A percentile compares a stretch with the other conserved stretches of the same genome.
Conservation (phyloP, 768 basidiomycete species). For the Xanthoconium purpureum region DNA sequence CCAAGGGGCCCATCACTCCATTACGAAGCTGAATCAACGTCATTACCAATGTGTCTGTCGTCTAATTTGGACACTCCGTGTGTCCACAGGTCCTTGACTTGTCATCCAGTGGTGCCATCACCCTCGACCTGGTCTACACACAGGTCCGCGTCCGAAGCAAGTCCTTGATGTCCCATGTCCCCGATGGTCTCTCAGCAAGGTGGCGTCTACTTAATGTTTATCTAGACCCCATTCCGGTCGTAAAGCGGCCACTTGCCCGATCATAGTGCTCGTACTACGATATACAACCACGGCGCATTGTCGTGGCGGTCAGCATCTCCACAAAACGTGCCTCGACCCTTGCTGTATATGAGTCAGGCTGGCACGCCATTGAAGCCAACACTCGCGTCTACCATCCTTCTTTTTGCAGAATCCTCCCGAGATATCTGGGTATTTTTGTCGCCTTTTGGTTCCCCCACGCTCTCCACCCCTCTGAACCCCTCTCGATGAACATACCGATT, state of each 20-base stretch:
- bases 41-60: slow-evolving; percentile 9
- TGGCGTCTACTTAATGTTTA: slow-evolving; percentile 2
- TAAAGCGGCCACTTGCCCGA: slow-evolving; percentile 6
- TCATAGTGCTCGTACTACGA: slow-evolving; percentile 5
- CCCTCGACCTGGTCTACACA: neutral
- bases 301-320: slow-evolving; percentile 24
- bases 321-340: slow-evolving; percentile 23
- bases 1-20: slow-evolving; percentile 12
- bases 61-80: neutral
- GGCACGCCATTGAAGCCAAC: slow-evolving; percentile 3
- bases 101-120: neutral
- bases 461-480: neutral
- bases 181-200: neutral
- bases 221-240: slow-evolving; percentile 9
- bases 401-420: neutral
- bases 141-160: neutral
- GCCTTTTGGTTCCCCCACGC: neutral
- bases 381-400: neutral
- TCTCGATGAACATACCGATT: slow-evolving; percentile 24
- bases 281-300: slow-evolving; percentile 18
- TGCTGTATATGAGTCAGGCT: slow-evolving; percentile 24
- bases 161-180: neutral
- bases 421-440: neutral
- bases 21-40: slow-evolving; percentile 18
- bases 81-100: slow-evolving; percentile 1